A percentile compares a stretch with the other conserved stretches of the same genome.
These are phyloP conservation scores for Acacia crassicarpa DNA, from an alignment of 306 rosid species.

Conservation along the genomic window DNA sequence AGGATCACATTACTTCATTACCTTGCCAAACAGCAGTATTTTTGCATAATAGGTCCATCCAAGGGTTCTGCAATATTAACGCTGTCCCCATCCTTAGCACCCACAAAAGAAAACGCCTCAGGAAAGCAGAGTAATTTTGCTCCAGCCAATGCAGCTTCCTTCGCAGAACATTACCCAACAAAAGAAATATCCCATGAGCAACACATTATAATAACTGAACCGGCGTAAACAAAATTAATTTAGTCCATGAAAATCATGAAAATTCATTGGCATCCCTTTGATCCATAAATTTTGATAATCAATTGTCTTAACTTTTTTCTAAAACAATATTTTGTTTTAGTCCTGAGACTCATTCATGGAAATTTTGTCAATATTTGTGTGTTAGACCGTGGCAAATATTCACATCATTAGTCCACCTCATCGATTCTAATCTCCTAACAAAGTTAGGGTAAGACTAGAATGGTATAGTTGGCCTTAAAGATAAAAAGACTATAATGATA, in stretches of 20 bases:
- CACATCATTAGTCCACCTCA: neutral
- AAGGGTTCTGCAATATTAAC: conserved; percentile 68
- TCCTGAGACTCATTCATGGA: neutral
- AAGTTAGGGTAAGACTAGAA: neutral
- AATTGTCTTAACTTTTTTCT: neutral
- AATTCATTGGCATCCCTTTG: neutral
- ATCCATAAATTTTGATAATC: neutral
- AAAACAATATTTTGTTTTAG: neutral
- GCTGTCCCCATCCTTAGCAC: conserved; percentile 81
- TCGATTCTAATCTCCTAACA: neutral
- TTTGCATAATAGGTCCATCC: conserved; percentile 72
- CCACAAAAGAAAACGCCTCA: conserved; percentile 79
- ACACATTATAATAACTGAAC: neutral
- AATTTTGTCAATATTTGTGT: neutral
- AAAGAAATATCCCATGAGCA: neutral
- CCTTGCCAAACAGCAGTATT: conserved; percentile 91
- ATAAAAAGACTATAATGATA: neutral
- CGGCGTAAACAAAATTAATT: neutral
- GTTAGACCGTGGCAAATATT: neutral
- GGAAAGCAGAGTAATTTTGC: conserved; percentile 88
- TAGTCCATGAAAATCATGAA: neutral
- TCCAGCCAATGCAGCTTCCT: conserved; percentile 95
- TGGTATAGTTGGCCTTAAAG: neutral
- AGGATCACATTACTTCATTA: conserved; percentile 17
- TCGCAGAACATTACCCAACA: conserved; percentile 27